phyloP scores from a whole-genome alignment of 2,329 filamentous ascomycete genomes.

The Thielaviopsis punctulata region DNA sequence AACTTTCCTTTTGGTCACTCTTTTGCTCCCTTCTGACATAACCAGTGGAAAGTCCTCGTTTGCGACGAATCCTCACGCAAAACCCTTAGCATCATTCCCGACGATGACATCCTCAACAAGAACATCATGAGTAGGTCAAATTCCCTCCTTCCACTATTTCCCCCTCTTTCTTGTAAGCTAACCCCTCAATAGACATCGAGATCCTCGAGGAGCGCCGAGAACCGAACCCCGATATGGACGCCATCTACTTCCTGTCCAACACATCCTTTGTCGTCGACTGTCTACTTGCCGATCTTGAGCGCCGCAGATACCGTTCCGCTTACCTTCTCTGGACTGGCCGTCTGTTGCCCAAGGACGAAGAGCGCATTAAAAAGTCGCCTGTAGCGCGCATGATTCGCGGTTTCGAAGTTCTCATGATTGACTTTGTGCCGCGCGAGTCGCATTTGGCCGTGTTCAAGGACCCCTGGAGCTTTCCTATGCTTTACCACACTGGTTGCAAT shows the following conservation, averaged over 20 bases:
- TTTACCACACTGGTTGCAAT: conserved; percentile 86
- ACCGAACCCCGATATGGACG: conserved; percentile 78
- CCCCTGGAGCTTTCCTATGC: conserved; percentile 83
- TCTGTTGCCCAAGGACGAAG: conserved; percentile 51
- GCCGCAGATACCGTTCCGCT: conserved; percentile 59
- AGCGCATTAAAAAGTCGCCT: conserved; percentile 56
- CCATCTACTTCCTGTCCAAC: conserved; percentile 79
- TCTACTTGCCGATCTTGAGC: conserved; percentile 80
- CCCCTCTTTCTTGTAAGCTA: conserved; percentile 9
- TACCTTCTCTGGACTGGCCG: conserved; percentile 76
- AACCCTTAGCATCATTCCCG: conserved; percentile 76
- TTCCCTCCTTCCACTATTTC: conserved; percentile 5
- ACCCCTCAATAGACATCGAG: conserved; percentile 60
- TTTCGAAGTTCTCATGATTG: conserved; percentile 68
- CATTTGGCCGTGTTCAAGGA: conserved; percentile 83
- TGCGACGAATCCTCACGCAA: conserved; percentile 71
- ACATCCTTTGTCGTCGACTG: conserved; percentile 82
- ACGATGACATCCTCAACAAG: conserved; percentile 93
- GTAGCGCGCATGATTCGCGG: conserved; percentile 57
- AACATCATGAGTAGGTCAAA: conserved; percentile 74
- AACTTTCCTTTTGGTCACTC: neutral
- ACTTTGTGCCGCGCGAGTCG: conserved; percentile 82
- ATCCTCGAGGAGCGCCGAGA: conserved; percentile 75
- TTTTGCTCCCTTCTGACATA: neutral
- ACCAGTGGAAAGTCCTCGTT: conserved; percentile 90